Base-by-base conservation (phyloP, 2,329 filamentous ascomycete genomes). In the Bipolaris victoriae region DNA sequence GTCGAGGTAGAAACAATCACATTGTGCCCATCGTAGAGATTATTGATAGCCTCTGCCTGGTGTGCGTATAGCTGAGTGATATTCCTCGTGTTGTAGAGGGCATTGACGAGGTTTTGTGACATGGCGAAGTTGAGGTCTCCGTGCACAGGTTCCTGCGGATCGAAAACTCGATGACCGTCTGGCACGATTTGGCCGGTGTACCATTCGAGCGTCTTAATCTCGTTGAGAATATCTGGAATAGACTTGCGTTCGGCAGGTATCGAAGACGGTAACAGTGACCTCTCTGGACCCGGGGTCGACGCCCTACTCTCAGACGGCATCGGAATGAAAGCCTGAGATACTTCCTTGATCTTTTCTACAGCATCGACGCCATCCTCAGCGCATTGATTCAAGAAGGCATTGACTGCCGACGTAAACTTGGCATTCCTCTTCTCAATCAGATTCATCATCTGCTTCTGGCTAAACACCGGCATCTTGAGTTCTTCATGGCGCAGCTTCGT, bases 1-100 rank as follows among this genome's bases (percentile, higher is more conserved):
- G 95, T 99, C 0, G 94, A 96, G 0, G 95, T 99, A 1, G 93
- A 89, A 1, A 99, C 89, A 49, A 99, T 94, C 13, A 98, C 92
- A 73, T 97, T 88, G 36, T 89, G 85, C 0, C 92, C 94, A 3
- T 89, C 85, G 54, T 94, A 84, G 1, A 99, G 81, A 58, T 89
- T 86, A 70, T 99, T 99, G 67, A 99, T 91, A 0, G 95, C 95
- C 77, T 96, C 91, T 0, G 93, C 88, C 77, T 99, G 95, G 74
- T 99, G 95, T 0, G 91, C 88, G 70, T 96, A 99, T 36, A 99
- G 85, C 57, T 89, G 84, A 0, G 88, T 91, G 57, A 99, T 98
- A 3, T 88, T 88, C 66, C 90, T 91, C 7, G 91, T 90, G 66
- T 98, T 98, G 79, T 96, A 99, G 0, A 99, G 78, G 1, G 95